phyloP scores from a whole-genome alignment of 192 early-diverging fungal species.

The Mortierella hygrophila region DNA sequence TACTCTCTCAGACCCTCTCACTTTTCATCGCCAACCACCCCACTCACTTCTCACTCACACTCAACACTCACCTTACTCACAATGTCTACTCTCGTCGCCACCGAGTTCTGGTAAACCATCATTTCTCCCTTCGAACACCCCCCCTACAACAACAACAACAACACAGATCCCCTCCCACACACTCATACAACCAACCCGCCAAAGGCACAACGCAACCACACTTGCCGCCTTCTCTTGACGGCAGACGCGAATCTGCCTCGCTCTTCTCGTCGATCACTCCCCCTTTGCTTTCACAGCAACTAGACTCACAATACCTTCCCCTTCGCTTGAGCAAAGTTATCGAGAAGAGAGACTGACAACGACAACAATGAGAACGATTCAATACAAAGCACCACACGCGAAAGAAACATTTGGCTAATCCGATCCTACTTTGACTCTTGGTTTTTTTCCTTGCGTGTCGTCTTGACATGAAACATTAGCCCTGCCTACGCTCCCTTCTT shows the following conservation, averaged over 20 bases:
- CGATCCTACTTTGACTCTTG: too few relatives aligned
- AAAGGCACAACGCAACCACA: too few relatives aligned
- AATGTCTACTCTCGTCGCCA: slow-evolving; percentile 34
- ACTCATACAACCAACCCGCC: too few relatives aligned
- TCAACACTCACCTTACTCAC: not conserved
- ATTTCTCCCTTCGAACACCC: not conserved
- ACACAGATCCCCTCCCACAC: too few relatives aligned
- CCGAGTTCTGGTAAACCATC: slow-evolving; percentile 44
- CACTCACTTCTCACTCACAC: slow-evolving; percentile 1
- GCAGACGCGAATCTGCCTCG: too few relatives aligned
- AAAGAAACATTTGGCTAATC: not conserved
- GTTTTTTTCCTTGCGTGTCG: not conserved
- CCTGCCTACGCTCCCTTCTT: slow-evolving; percentile 97
- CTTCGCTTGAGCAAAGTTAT: not conserved
- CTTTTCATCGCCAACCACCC: not conserved
- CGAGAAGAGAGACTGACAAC: not conserved
- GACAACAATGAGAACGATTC: not conserved
- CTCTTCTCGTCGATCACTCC: too few relatives aligned
- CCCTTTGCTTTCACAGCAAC: too few relatives aligned
- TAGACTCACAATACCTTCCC: not conserved
- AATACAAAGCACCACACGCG: not conserved
- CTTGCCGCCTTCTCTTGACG: too few relatives aligned
- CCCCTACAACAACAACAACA: not conserved
- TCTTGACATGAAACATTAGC: slow-evolving; percentile 54
- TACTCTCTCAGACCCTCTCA: not conserved